Conservation (phyloP, 2,329 filamentous ascomycete genomes). For the Aspergillus sp. region DNA sequence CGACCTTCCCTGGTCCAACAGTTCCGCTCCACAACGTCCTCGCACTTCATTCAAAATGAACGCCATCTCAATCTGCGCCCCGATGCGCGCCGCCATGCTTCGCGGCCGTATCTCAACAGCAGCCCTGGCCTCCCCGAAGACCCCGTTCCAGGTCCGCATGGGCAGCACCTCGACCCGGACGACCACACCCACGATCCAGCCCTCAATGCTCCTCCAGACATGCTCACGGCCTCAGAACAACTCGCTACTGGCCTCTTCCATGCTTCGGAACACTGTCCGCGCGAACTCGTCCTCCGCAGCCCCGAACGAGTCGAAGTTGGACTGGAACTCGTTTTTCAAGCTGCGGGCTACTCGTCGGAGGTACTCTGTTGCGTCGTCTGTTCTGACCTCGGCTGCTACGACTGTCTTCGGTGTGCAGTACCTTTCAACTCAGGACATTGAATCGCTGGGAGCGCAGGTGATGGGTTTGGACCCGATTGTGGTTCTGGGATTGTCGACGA, state of each 20-base stretch:
- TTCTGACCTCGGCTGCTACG: constrained; percentile 56
- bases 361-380: constrained; percentile 72
- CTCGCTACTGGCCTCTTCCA: constrained; percentile 1
- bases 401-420: constrained; percentile 49
- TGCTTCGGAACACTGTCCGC: constrained; percentile 13
- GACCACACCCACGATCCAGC: constrained; percentile 1
- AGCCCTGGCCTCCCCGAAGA: constrained; percentile 14
- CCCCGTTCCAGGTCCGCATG: constrained; percentile 17
- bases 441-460: constrained; percentile 56
- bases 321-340: constrained; percentile 91
- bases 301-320: constrained; percentile 43
- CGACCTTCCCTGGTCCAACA: not conserved
- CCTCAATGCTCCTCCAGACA: constrained; percentile 9
- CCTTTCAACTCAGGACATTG: constrained; percentile 64
- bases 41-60: constrained; percentile 15
- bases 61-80: constrained; percentile 19
- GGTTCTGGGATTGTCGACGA: constrained; percentile 71
- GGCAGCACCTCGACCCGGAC: constrained; percentile 17
- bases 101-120: constrained; percentile 20
- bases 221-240: constrained; percentile 7
- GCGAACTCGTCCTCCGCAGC: constrained; percentile 25
- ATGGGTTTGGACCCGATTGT: constrained; percentile 84
- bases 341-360: constrained; percentile 78
- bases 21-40: not conserved
- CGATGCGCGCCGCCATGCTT: constrained; percentile 28